A percentile compares a stretch with the other conserved stretches of the same genome.
phyloP scores from a whole-genome alignment of 2,329 filamentous ascomycete genomes.

The Fusarium sp. region DNA sequence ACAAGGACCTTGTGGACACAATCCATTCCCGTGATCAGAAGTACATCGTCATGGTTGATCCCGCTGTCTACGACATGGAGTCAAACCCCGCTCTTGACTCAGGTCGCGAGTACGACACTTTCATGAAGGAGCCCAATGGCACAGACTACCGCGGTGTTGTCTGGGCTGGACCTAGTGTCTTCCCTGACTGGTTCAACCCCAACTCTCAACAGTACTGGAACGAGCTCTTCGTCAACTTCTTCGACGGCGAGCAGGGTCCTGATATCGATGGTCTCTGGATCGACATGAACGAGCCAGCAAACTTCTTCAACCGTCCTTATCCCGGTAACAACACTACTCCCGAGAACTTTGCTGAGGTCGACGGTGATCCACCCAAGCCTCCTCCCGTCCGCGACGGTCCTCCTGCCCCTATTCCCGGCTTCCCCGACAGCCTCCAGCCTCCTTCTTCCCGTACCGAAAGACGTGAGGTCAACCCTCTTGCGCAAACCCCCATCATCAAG shows the following conservation, averaged over 20 bases:
- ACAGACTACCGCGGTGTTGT: conserved; percentile 72
- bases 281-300: conserved; percentile 66
- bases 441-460: conserved; percentile 14
- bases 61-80: conserved; percentile 67
- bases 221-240: conserved; percentile 72
- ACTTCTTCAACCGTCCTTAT: conserved; percentile 48
- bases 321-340: conserved; percentile 53
- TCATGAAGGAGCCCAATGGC: conserved; percentile 63
- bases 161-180: conserved; percentile 78
- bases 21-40: conserved; percentile 75
- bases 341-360: conserved; percentile 50
- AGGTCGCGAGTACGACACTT: conserved; percentile 58
- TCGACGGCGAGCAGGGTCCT: conserved; percentile 70
- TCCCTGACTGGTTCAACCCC: conserved; percentile 80
- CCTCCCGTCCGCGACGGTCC: conserved; percentile 65
- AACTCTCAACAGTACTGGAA: conserved; percentile 75
- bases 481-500: neutral
- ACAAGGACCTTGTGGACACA: conserved; percentile 73
- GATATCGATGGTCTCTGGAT: conserved; percentile 84
- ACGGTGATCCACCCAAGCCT: conserved; percentile 67
- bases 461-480: neutral
- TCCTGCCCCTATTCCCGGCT: conserved; percentile 39
- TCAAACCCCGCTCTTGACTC: conserved; percentile 50
- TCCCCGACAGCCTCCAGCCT: conserved; percentile 41
- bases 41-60: conserved; percentile 83